Base-by-base conservation (phyloP, 179 eudicot genomes). In the Patellifolia procumbens region DNA sequence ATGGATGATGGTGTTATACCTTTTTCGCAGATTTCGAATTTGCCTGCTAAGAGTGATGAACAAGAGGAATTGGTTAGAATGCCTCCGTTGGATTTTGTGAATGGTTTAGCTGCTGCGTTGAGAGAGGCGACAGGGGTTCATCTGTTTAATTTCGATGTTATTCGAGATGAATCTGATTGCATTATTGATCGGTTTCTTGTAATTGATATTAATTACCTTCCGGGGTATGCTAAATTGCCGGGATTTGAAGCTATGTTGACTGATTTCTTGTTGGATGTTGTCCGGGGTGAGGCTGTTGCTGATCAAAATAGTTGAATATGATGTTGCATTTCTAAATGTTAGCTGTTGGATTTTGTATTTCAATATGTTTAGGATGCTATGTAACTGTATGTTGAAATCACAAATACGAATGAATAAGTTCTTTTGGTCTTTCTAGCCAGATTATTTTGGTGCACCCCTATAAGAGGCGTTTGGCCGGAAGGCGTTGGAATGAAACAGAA, bases 161-260 rank as follows among this genome's bases (percentile, higher is more conserved):
- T 70, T 70, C 56, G 43, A 49, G 73, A 70, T 48, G 6, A 7
- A 6, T 70, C 73, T 0, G 28, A 29, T 16, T 5, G 24, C 9
- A 29, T 12, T 15, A 22, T 59, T 49, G 26, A 31, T 9, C 49
- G 20, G 73, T 70, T 48, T 52, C 43, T 70, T 15, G 11, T 70
- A 5, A 70, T 70, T 49, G 73, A 70, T 31, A 49, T 70, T 15
- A 70, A 70, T 49, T 70, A 70, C 28, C 49, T 70, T 12, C 73
- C 73, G 1, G 60, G 73, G 2, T 70, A 29, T 29, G 59, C 73
- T 1, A 70, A 70, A 11, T 19, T 70, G 73, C 73, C 73, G 2
- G 73, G 43, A 7, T 70, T 29, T 31, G 73, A 70, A 49, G 73
- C 17, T 2, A 70, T 70, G 73, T 20, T 70, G 42, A 70, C 73